Conservation (phyloP, 129 eudicot genomes). For the Mikania micrantha region DNA sequence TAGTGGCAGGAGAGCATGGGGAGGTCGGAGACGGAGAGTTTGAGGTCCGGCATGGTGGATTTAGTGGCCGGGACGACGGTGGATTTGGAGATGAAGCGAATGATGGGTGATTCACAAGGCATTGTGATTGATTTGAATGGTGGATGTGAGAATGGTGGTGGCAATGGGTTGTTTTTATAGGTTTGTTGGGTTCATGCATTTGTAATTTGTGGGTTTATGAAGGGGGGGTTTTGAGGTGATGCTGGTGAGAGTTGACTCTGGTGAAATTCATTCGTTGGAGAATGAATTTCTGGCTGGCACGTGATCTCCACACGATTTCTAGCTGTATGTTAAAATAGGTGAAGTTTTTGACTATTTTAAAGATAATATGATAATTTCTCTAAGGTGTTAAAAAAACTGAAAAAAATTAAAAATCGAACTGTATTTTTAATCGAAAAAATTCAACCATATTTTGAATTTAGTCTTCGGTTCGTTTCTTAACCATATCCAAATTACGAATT, state of each 20-base stretch:
- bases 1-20: no score
- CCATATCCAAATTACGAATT: no score
- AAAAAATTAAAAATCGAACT: no score
- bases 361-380: background rate
- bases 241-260: slow-evolving; percentile 8
- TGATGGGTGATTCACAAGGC: slow-evolving; percentile 10
- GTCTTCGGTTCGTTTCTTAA: no score
- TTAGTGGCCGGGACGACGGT: slow-evolving; percentile 30
- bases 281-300: slow-evolving; percentile 28
- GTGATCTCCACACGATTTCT: slow-evolving; percentile 11
- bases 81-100: slow-evolving; percentile 28
- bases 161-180: slow-evolving; percentile 37
- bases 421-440: no score
- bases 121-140: background rate
- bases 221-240: background rate
- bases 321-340: background rate
- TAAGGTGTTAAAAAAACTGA: background rate
- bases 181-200: slow-evolving; percentile 34
- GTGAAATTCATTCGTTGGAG: slow-evolving; percentile 14
- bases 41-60: no score
- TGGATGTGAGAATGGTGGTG: slow-evolving; percentile 4
- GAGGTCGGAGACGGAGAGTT: no score
- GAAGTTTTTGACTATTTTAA: no score
- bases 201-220: slow-evolving; percentile 22
- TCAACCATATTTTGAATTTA: no score